Base-by-base conservation (phyloP, 345 rosid species). In the Lepidium didymum region DNA sequence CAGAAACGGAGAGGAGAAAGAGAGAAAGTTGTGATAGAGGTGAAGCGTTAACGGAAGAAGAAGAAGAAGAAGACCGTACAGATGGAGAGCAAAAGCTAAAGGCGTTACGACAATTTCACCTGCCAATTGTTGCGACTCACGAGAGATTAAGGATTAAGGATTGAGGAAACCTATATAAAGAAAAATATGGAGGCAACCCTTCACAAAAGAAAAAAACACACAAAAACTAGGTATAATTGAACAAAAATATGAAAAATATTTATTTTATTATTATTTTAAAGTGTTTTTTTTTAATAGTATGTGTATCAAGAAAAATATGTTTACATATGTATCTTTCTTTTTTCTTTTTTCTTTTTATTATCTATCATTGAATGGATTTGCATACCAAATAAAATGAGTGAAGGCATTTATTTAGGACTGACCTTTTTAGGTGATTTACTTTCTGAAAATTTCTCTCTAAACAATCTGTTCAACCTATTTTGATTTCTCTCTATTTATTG, bases 61-160 rank as follows among this genome's bases (percentile, higher is more conserved):
- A 34, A 19, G 6, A 54, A 46, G 52, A 52, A 60, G 60, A 66
- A 60, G 69, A 58, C 19, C 56, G 57, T 60, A 52, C 38, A 62
- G 45, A 68, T 31, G 60, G 74, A 53, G 41, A 61, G 64, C 8
- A 67, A 44, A 21, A 67, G 50, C 29, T 7, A 51, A 35, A 73
- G 73, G 43, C 73, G 73, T 74, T 74, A 67, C 73, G 73, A 67
- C 68, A 67, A 44, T 74, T 5, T 59, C 73, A 67, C 73, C 77
- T 74, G 77, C 72, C 73, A 67, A 74, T 74, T 74, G 77, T 67
- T 74, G 77, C 29, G 67, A 73, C 31, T 73, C 67, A 33, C 72
- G 57, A 67, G 57, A 62, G 70, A 49, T 70, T 53, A 52, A 52
- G 68, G 68, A 36, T 56, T 58, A 40, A 21, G 63, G 62, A 69